A percentile compares a stretch with the other conserved stretches of the same genome.
phyloP scores from a whole-genome alignment of 192 early-diverging fungal genomes.

The Coemansia sp. region DNA sequence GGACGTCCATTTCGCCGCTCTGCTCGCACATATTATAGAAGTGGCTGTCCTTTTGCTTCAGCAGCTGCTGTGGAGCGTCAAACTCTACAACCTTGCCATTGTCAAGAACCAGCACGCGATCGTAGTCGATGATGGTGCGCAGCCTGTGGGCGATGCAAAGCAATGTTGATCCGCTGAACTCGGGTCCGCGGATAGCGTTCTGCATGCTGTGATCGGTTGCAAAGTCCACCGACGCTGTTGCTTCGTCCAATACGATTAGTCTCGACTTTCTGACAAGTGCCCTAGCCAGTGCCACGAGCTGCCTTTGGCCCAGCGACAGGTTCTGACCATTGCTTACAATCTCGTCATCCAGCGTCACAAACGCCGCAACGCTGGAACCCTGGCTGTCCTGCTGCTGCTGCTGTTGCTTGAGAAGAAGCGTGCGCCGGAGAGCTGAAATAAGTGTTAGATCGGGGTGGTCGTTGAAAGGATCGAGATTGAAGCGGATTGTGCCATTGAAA shows the following conservation, averaged over 20 bases:
- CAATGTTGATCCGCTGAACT: conserved; percentile 70
- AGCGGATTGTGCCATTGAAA: conserved; percentile 72
- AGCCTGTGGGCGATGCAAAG: conserved; percentile 88
- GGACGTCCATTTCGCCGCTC: conserved; percentile 64
- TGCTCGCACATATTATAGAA: conserved; percentile 77
- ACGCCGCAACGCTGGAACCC: conserved; percentile 10
- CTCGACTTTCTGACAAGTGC: conserved; percentile 66
- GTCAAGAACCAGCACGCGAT: conserved; percentile 80
- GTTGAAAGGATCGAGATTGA: conserved; percentile 84
- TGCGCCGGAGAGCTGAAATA: conserved; percentile 19
- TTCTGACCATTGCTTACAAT: conserved; percentile 77
- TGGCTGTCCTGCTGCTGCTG: background rate
- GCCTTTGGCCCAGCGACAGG: conserved; percentile 74
- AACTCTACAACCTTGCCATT: conserved; percentile 74
- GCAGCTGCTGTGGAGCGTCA: conserved; percentile 72
- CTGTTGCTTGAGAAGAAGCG: conserved; percentile 23
- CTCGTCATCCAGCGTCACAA: conserved; percentile 64
- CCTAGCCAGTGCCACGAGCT: conserved; percentile 71
- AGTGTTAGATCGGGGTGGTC: conserved; percentile 57
- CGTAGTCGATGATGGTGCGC: conserved; percentile 80
- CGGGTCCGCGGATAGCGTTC: conserved; percentile 68
- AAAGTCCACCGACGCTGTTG: conserved; percentile 83
- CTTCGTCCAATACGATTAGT: conserved; percentile 80
- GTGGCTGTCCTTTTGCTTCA: conserved; percentile 58
- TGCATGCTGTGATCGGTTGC: conserved; percentile 85